Percentiles rank a stretch among this genome's conserved stretches.
Conservation (phyloP, 108 stramenopile species). For the Stephanodiscus minutulus region DNA sequence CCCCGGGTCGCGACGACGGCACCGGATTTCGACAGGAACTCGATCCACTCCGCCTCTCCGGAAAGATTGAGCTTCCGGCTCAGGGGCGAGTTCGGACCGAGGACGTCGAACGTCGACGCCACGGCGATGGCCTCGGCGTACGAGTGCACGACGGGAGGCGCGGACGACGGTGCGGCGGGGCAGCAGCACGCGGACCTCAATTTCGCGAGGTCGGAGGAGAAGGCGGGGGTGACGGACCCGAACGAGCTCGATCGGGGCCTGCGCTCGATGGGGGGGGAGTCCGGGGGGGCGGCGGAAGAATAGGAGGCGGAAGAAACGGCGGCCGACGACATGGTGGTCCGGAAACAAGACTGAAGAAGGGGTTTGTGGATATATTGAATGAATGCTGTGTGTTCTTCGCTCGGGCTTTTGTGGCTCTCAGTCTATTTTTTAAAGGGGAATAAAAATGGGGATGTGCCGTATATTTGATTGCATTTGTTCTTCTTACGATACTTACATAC, state of each 20-base stretch:
- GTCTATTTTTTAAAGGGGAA: too few species aligned
- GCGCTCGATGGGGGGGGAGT: slow-evolving; percentile 21
- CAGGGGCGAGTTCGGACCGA: slow-evolving; percentile 32
- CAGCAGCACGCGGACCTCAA: slow-evolving; percentile 13
- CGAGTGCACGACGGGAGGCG: slow-evolving; percentile 10
- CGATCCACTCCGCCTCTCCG: slow-evolving; percentile 29
- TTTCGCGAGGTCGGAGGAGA: slow-evolving; percentile 41
- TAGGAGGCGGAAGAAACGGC: not conserved
- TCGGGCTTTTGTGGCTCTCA: too few species aligned
- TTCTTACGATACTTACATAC: too few species aligned
- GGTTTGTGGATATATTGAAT: too few species aligned
- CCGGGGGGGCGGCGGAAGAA: not conserved
- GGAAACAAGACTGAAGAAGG: too few species aligned
- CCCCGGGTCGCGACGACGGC: slow-evolving; percentile 11
- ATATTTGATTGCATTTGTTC: too few species aligned
- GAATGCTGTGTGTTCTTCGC: too few species aligned
- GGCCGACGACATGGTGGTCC: slow-evolving; percentile 4
- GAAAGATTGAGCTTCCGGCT: slow-evolving; percentile 26
- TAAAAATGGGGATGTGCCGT: too few species aligned
- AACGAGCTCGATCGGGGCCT: slow-evolving; percentile 47
- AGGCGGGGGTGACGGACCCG: slow-evolving; percentile 38
- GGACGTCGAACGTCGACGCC: slow-evolving; percentile 41
- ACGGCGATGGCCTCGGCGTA: slow-evolving; percentile 32
- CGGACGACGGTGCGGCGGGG: too few species aligned
- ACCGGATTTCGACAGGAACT: slow-evolving; percentile 9